Evolutionary conservation across 768 basidiomycete species (phyloP), one percentile per base, ranked within the genome.

Genomic region (Exidia glandulosa): DNA sequence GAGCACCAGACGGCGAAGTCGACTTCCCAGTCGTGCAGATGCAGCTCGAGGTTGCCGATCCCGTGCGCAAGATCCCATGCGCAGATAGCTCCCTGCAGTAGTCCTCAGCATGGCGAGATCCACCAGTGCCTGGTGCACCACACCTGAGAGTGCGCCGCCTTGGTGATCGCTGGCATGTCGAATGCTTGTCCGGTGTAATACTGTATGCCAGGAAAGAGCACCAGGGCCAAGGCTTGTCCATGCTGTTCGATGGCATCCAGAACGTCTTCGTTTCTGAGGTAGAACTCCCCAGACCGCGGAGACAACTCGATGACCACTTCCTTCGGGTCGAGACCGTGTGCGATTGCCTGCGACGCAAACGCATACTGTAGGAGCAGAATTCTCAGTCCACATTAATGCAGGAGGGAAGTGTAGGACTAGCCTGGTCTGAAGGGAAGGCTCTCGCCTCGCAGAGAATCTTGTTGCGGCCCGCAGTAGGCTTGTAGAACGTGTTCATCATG

Each of bases 1-100:
- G 93, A 89, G 72, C 96, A 99, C 92, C 95, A 98, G 34, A 94
- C 94, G 2, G 95, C 96, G 70, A 97, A 98, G 72, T 99, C 96
- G 65, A 91, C 88, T 64, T 82, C 77, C 95, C 96, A 99, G 61
- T 93, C 88, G 70, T 95, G 91, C 64, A 99, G 76, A 55, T 81
- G 77, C 65, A 95, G 73, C 36, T 90, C 89, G 34, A 98, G 91
- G 72, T 99, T 99, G 55, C 95, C 96, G 50, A 86, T 81, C 5
- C 89, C 95, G 72, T 99, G 96, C 7, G 96, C 96, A 16, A 97
- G 84, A 76, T 99, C 95, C 84, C 93, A 94, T 41, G 93, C 95
- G 67, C 93, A 89, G 61, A 94, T 83, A 63, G 90, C 94, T 50
- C 94, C 93, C 94, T 95, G 65, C 60, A n/a, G 29, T 47, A 29